Evolutionary conservation across 192 early-diverging fungal species (phyloP).

Genomic region (Piromyces sp.): DNA sequence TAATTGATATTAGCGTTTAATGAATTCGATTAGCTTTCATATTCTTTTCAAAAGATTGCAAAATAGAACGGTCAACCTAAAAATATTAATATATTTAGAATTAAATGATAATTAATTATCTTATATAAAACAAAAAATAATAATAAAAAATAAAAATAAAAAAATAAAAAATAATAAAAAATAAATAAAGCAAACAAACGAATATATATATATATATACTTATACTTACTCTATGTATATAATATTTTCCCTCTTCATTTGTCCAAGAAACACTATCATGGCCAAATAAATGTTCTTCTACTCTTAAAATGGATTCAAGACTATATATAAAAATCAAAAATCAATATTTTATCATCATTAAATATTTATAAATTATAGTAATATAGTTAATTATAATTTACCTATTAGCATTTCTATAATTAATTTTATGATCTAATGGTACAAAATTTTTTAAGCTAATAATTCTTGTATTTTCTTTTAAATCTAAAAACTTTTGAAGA

Average conservation of each 20-base stretch:
- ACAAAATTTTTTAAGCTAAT: constrained; percentile 78
- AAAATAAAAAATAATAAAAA: not conserved
- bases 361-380: not conserved
- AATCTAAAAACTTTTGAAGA: constrained; percentile 71
- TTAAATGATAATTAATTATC: too few species aligned
- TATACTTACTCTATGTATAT: constrained; percentile 46
- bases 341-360: not conserved
- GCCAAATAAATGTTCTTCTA: constrained; percentile 46
- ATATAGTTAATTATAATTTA: constrained; percentile 3
- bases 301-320: constrained; percentile 23
- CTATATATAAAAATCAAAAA: not conserved
- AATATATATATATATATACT: not conserved
- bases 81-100: too few species aligned
- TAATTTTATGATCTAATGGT: constrained; percentile 55
- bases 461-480: constrained; percentile 70
- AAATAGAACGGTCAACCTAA: not conserved
- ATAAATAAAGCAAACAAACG: too few species aligned
- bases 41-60: not conserved
- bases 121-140: too few species aligned
- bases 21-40: not conserved
- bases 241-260: constrained; percentile 59
- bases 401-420: constrained; percentile 41
- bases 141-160: not conserved
- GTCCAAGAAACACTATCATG: constrained; percentile 63
- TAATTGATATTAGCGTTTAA: too few species aligned